Base-by-base conservation (phyloP, 768 basidiomycete genomes). In the Porphyrellus cyaneotinctus region DNA sequence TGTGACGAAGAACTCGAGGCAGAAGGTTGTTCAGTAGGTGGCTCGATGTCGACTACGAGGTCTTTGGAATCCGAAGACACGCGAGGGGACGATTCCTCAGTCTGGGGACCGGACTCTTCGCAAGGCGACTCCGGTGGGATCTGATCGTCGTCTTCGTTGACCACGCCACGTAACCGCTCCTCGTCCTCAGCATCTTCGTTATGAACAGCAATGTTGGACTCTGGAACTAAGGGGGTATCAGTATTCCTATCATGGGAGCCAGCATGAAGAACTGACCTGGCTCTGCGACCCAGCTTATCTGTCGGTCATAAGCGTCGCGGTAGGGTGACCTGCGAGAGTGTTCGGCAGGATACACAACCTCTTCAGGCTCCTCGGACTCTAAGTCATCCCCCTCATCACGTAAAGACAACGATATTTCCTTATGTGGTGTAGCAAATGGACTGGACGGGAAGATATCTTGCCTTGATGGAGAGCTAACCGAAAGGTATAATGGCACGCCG, bases 231-330 rank as follows among this genome's bases (percentile, higher is more conserved):
- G 26, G 24, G 28, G 9, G 30, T 13, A 43, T 66, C 15, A 60
- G 47, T 11, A 51, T n/a, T 26, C 11, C 20, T 41, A 56, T 60
- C 43, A 48, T 31, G 32, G 38, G 44, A 54, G n/a, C 36, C 32
- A 31, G 28, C 41, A 54, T 47, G 47, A 35, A 55, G 30, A 26
- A 62, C 81, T 59, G 60, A 88, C 88, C 83, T 64, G 79, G 84
- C 43, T 83, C 81, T 37, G 85, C 87, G 33, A 88, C 74, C 88
- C 88, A 91, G 61, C 88, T 91, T 41, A 83, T 81, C 59, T 83
- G 78, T 57, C 84, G 76, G 28, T 82, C 66, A 48, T 51, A 80
- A 28, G 69, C 75, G 44, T 71, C 74, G 45, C 78, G 75, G 32
- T 77, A 79, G n/a, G 78, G 75, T 14, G 78, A 77, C 35, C 78